phyloP scores from a whole-genome alignment of 345 rosid genomes.

The Arabis hirsuta region DNA sequence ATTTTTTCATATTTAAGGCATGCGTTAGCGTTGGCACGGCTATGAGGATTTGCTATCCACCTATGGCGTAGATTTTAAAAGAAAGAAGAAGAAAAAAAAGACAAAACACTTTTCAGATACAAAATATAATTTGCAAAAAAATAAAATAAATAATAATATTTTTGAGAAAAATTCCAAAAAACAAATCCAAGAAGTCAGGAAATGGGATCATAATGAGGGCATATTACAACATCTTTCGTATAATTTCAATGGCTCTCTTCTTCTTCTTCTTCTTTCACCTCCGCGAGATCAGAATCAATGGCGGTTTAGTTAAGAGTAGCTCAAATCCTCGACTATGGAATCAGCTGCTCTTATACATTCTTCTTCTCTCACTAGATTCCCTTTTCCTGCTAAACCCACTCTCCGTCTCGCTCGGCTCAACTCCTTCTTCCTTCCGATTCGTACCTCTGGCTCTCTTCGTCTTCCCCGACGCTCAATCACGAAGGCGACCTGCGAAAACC shows the following conservation, averaged over 20 bases:
- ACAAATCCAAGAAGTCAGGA: not conserved
- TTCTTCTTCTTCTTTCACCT: constrained; percentile 17
- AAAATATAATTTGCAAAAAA: too few species aligned
- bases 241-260: constrained; percentile 5
- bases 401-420: constrained; percentile 16
- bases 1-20: too few species aligned
- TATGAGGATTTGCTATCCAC: too few species aligned
- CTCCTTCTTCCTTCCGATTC: constrained; percentile 35
- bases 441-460: constrained; percentile 19
- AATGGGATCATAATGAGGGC: constrained; percentile 28
- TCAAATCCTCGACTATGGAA: constrained; percentile 50
- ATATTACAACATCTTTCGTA: constrained; percentile 30
- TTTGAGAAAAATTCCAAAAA: too few species aligned
- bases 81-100: too few species aligned
- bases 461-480: constrained; percentile 21
- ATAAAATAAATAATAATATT: too few species aligned
- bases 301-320: not conserved
- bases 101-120: too few species aligned
- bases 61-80: too few species aligned
- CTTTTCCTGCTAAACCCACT: constrained; percentile 30
- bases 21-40: too few species aligned
- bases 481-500: constrained; percentile 22
- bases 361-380: constrained; percentile 44
- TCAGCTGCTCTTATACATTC: constrained; percentile 45
- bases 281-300: constrained; percentile 31